These are phyloP conservation scores for Eucalyptus erythrocorys DNA, from an alignment of 345 rosid genomes.

Conservation along the genomic window DNA sequence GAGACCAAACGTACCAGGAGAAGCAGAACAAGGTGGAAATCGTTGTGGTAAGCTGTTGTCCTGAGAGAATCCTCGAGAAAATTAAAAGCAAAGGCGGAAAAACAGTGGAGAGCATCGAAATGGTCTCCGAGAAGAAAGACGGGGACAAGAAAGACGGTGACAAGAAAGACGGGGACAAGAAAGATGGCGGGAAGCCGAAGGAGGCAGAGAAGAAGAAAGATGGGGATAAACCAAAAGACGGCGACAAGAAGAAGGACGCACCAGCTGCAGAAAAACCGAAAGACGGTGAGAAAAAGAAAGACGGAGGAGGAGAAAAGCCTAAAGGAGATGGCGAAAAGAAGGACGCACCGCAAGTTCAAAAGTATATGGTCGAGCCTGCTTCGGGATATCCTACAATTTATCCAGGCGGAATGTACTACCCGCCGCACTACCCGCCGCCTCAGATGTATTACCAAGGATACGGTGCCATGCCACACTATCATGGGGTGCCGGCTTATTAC, in stretches of 20 bases:
- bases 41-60: constrained; percentile 18
- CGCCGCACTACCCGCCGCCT: neutral
- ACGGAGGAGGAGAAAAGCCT: no score
- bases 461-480: neutral
- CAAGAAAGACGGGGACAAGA: neutral
- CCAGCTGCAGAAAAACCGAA: no score
- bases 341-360: neutral
- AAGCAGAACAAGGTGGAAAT: constrained; percentile 11
- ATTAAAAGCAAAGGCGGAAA: constrained; percentile 15
- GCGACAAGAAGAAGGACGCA: neutral
- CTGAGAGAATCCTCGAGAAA: constrained; percentile 10
- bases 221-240: neutral
- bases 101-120: constrained; percentile 6
- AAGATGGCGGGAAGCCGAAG: no score
- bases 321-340: no score
- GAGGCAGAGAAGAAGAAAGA: neutral
- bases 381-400: neutral
- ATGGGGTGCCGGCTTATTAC: constrained; percentile 17
- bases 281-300: no score
- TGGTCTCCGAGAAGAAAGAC: neutral
- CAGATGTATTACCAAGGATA: neutral
- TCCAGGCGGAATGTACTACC: neutral
- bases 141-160: neutral
- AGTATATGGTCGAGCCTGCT: neutral
- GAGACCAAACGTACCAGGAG: constrained; percentile 8